A percentile compares a stretch with the other conserved stretches of the same genome.
Evolutionary conservation across 2,329 filamentous ascomycete species (phyloP).

Genomic region (Diplodia corticola): DNA sequence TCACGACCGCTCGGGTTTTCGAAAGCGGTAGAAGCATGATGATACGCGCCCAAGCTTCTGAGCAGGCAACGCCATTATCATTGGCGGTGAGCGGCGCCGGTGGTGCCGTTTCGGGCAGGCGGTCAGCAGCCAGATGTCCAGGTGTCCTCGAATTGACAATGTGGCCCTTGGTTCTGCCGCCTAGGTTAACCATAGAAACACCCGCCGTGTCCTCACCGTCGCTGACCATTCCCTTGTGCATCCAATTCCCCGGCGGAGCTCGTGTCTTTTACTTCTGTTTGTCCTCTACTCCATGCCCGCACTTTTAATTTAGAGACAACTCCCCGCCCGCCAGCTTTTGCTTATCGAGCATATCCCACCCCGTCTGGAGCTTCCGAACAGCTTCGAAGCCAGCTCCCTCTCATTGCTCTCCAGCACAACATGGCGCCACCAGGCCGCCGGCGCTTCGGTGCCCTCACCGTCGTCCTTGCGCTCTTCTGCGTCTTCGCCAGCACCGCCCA

Average conservation of each 20-base stretch:
- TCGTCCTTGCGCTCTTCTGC: slow-evolving; percentile 55
- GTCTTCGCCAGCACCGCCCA: slow-evolving; percentile 59
- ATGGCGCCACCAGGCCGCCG: slow-evolving; percentile 52
- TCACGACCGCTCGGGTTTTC: slow-evolving; percentile 12
- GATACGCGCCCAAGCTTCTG: slow-evolving; percentile 15
- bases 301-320: neutral
- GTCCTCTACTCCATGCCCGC: neutral
- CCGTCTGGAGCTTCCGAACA: slow-evolving; percentile 4
- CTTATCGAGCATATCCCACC: neutral
- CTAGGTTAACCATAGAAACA: neutral
- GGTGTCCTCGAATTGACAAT: slow-evolving; percentile 17
- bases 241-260: slow-evolving; percentile 8
- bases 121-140: neutral
- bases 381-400: slow-evolving; percentile 18
- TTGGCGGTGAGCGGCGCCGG: slow-evolving; percentile 2
- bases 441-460: slow-evolving; percentile 42
- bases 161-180: slow-evolving; percentile 20
- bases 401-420: slow-evolving; percentile 31
- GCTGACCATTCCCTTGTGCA: neutral
- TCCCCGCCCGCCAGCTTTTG: neutral
- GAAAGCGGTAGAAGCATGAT: slow-evolving; percentile 17
- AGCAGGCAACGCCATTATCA: neutral
- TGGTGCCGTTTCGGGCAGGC: neutral
- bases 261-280: neutral
- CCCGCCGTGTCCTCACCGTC: neutral